Evolutionary conservation across 768 basidiomycete genomes (phyloP).

Genomic region (Collybiopsis confluens): DNA sequence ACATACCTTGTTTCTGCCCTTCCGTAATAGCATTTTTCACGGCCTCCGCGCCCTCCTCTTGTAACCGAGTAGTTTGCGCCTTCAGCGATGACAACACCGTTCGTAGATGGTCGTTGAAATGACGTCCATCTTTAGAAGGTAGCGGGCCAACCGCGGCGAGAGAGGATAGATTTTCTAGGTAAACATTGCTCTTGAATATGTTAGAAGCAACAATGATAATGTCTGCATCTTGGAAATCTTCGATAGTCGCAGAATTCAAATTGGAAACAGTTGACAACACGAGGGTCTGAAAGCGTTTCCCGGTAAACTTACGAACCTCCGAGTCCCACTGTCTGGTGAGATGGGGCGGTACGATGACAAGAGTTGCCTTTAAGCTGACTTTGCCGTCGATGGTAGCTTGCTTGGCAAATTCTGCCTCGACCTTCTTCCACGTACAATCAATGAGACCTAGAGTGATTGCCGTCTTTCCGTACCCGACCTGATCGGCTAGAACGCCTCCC

Average conservation of each 20-base stretch:
- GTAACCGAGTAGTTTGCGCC: constrained; percentile 65
- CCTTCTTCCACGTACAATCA: constrained; percentile 58
- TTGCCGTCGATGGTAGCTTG: constrained; percentile 52
- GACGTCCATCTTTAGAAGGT: constrained; percentile 78
- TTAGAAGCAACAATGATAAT: constrained; percentile 83
- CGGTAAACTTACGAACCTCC: constrained; percentile 80
- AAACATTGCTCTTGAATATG: constrained; percentile 76
- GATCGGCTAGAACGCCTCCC: constrained; percentile 91
- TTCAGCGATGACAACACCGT: constrained; percentile 53
- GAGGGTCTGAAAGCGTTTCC: constrained; percentile 56
- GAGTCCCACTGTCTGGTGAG: constrained; percentile 86
- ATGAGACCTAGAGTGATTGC: constrained; percentile 91
- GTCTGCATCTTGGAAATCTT: constrained; percentile 76
- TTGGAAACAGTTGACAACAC: constrained; percentile 65
- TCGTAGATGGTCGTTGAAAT: constrained; percentile 82
- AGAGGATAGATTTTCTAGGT: constrained; percentile 69
- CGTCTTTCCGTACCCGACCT: constrained; percentile 97
- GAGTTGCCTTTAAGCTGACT: constrained; percentile 74
- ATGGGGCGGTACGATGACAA: constrained; percentile 87
- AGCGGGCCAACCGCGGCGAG: constrained; percentile 66
- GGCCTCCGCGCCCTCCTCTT: constrained; percentile 55
- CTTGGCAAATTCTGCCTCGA: constrained; percentile 54
- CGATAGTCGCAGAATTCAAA: constrained; percentile 68
- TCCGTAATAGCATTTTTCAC: constrained; percentile 65
- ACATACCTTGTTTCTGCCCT: constrained; percentile 56